These are phyloP conservation scores for Butyriboletus loyo DNA, from an alignment of 768 basidiomycete species.

Conservation along the genomic window DNA sequence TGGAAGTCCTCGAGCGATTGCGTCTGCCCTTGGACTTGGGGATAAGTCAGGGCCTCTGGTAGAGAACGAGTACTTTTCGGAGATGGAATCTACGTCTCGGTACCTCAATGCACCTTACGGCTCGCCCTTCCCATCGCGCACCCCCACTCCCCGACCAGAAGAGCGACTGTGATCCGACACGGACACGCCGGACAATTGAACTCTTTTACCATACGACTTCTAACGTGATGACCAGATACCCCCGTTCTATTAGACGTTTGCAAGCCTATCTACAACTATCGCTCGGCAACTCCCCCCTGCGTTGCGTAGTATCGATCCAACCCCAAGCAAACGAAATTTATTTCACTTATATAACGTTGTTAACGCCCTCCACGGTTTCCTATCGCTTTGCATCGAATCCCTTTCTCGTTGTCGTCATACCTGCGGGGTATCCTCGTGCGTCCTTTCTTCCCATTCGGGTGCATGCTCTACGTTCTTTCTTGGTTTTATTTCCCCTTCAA, in stretches of 20 bases:
- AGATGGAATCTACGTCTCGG: conserved; percentile 42
- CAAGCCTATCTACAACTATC: conserved; percentile 33
- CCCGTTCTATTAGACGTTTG: conserved; percentile 33
- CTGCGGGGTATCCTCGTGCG: conserved; percentile 20
- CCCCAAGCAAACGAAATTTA: conserved; percentile 32
- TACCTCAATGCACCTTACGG: conserved; percentile 50
- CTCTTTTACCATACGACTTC: conserved; percentile 32
- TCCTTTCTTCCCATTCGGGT: conserved; percentile 6
- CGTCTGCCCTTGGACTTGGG: conserved; percentile 45
- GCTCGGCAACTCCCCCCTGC: conserved; percentile 25
- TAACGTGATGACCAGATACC: conserved; percentile 34
- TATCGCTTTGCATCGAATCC: conserved; percentile 23
- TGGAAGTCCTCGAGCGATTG: conserved; percentile 48
- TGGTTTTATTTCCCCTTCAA: conserved; percentile 19
- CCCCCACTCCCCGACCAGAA: conserved; percentile 42
- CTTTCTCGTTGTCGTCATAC: conserved; percentile 16
- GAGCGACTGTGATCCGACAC: conserved; percentile 27
- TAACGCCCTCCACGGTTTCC: conserved; percentile 26
- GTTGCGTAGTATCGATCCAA: conserved; percentile 23
- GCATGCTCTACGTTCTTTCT: conserved; percentile 23
- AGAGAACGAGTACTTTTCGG: conserved; percentile 35
- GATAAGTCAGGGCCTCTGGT: conserved; percentile 27
- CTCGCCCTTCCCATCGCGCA: conserved; percentile 48
- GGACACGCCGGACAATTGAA: conserved; percentile 17
- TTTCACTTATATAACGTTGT: conserved; percentile 36